Percentiles rank a stretch among this genome's conserved stretches.
phyloP scores from a whole-genome alignment of 1,284 basidiomycete genomes.

The Ustilago loliicola region DNA sequence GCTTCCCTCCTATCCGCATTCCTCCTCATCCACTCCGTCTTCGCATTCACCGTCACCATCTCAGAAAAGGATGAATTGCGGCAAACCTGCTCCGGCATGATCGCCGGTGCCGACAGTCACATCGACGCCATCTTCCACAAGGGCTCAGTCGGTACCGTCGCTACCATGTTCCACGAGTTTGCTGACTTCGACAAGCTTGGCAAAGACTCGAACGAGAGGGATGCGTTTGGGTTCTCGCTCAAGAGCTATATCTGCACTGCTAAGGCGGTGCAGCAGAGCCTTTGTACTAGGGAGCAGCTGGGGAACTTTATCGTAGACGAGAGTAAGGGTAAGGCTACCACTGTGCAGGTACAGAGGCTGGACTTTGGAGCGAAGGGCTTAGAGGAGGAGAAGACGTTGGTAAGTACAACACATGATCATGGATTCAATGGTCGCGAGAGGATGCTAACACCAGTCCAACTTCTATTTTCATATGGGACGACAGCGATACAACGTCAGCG shows the following conservation, averaged over 20 bases:
- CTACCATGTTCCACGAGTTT: slow-evolving; percentile 97
- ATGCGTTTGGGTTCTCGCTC: slow-evolving; percentile 65
- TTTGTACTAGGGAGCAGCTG: slow-evolving; percentile 53
- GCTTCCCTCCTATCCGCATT: neutral
- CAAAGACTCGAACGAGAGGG: slow-evolving; percentile 70
- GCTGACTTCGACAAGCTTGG: slow-evolving; percentile 86
- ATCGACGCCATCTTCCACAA: slow-evolving; percentile 83
- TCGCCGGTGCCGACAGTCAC: slow-evolving; percentile 81
- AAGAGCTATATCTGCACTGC: slow-evolving; percentile 78
- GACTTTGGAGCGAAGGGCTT: slow-evolving; percentile 49
- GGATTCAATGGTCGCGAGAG: neutral
- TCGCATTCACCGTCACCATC: slow-evolving; percentile 56
- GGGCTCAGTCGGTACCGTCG: slow-evolving; percentile 85
- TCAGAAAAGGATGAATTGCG: slow-evolving; percentile 76
- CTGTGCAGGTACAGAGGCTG: slow-evolving; percentile 52
- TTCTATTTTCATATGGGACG: neutral
- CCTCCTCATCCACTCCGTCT: neutral
- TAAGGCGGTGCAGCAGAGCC: slow-evolving; percentile 41
- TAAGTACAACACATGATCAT: slow-evolving; percentile 14
- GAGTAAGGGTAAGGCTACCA: slow-evolving; percentile 21
- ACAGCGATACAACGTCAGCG: slow-evolving; percentile 79
- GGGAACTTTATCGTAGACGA: slow-evolving; percentile 64
- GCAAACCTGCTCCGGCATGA: slow-evolving; percentile 97
- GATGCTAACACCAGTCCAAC: neutral
- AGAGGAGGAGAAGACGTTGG: slow-evolving; percentile 27